phyloP scores from a whole-genome alignment of 805 yeast species.

The Hanseniaspora valbyensis region DNA sequence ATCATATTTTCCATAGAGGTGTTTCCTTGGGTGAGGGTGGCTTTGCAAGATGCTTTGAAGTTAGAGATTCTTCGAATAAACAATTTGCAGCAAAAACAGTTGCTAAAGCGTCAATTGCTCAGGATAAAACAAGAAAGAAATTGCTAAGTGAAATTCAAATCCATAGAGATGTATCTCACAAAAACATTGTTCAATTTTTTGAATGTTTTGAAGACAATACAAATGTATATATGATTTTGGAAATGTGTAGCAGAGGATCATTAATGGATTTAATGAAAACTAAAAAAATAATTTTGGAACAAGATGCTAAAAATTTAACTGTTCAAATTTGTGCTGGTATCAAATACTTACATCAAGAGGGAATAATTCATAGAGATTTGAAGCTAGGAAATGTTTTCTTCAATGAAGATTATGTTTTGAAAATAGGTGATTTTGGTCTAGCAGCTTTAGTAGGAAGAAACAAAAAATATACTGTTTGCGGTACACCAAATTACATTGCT shows the following conservation, averaged over 20 bases:
- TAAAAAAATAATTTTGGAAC: conserved; percentile 76
- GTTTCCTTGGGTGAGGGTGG: conserved; percentile 95
- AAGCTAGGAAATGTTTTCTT: conserved; percentile 92
- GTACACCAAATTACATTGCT: conserved; percentile 97
- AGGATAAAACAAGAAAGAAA: conserved; percentile 74
- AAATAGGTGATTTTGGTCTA: conserved; percentile 94
- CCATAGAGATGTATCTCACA: conserved; percentile 79
- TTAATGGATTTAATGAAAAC: conserved; percentile 82
- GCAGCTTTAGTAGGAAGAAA: conserved; percentile 86
- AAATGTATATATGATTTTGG: conserved; percentile 85
- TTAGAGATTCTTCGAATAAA: conserved; percentile 78
- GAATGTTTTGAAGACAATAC: conserved; percentile 96
- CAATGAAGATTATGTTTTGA: conserved; percentile 85
- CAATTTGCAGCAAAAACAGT: conserved; percentile 94
- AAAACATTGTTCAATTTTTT: conserved; percentile 80
- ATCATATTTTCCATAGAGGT: conserved; percentile 85
- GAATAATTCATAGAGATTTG: conserved; percentile 91
- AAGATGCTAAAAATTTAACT: conserved; percentile 82
- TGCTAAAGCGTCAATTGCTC: conserved; percentile 86
- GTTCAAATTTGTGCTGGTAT: conserved; percentile 92
- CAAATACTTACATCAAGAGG: conserved; percentile 78
- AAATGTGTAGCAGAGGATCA: conserved; percentile 90
- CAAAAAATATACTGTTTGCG: conserved; percentile 88
- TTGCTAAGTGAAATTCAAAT: conserved; percentile 88
- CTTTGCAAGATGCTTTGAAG: conserved; percentile 95